These are phyloP conservation scores for Cyberlindnera maclurae DNA, from an alignment of 805 yeast genomes.

Conservation along the genomic window DNA sequence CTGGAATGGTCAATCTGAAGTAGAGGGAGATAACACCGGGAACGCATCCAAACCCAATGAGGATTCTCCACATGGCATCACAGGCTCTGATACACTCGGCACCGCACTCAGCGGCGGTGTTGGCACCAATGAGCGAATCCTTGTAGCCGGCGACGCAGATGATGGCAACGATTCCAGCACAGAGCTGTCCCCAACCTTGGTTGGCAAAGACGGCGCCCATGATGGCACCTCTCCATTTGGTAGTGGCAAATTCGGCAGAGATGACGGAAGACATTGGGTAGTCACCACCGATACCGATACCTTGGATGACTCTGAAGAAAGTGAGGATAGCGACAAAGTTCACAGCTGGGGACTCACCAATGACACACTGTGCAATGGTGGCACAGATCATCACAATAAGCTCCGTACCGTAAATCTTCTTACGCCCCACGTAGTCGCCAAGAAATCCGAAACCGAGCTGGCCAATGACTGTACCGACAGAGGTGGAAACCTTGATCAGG, in stretches of 20 bases:
- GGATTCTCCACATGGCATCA: constrained; percentile 93
- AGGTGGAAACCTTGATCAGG: constrained; percentile 78
- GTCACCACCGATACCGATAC: constrained; percentile 97
- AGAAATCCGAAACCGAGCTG: constrained; percentile 78
- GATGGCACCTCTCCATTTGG: constrained; percentile 97
- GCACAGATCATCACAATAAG: constrained; percentile 78
- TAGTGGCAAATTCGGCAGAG: constrained; percentile 86
- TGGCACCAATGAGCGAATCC: constrained; percentile 45
- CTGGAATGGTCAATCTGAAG: constrained; percentile 91
- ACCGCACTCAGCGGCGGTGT: constrained; percentile 53
- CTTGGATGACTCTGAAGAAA: constrained; percentile 80
- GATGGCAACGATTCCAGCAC: constrained; percentile 80
- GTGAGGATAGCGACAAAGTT: constrained; percentile 67
- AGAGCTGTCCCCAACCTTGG: constrained; percentile 94
- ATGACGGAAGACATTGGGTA: constrained; percentile 91
- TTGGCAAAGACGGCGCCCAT: constrained; percentile 95
- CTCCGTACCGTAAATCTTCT: constrained; percentile 81
- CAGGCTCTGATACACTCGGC: constrained; percentile 65
- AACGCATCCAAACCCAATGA: constrained; percentile 84
- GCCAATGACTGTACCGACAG: constrained; percentile 91
- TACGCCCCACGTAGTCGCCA: constrained; percentile 82
- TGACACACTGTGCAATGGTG: constrained; percentile 66
- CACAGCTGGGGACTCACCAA: constrained; percentile 68
- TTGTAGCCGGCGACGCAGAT: constrained; percentile 74
- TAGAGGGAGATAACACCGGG: constrained; percentile 82